A percentile compares a stretch with the other conserved stretches of the same genome.
Evolutionary conservation across 2,329 filamentous ascomycete species (phyloP).

Genomic region (Alternaria solani): DNA sequence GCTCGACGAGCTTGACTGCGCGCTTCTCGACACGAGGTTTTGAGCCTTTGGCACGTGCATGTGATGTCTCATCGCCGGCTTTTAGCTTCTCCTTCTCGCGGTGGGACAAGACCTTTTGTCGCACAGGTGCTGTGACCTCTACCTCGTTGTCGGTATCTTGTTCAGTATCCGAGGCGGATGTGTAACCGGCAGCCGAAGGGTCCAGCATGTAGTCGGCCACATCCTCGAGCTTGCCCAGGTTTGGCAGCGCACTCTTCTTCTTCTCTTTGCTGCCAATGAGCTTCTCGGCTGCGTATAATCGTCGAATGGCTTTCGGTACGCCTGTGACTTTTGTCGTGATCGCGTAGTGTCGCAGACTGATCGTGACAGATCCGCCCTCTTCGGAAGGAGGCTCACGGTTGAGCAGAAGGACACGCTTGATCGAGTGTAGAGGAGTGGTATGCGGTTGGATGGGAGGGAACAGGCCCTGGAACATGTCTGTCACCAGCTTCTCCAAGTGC

Average conservation of each 20-base stretch:
- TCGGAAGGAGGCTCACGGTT: constrained; percentile 72
- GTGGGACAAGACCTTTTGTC: constrained; percentile 68
- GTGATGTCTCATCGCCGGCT: constrained; percentile 51
- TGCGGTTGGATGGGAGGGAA: constrained; percentile 97
- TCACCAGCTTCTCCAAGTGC: constrained; percentile 91
- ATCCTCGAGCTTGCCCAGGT: constrained; percentile 88
- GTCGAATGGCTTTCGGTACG: constrained; percentile 81
- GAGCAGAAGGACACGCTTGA: constrained; percentile 86
- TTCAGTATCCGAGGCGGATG: constrained; percentile 92
- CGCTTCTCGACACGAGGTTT: constrained; percentile 74
- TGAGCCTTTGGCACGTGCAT: constrained; percentile 46
- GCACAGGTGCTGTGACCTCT: constrained; percentile 72
- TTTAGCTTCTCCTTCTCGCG: constrained; percentile 56
- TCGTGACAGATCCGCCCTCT: constrained; percentile 69
- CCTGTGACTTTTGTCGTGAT: constrained; percentile 90
- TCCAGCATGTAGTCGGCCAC: constrained; percentile 95
- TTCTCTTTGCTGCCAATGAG: constrained; percentile 64
- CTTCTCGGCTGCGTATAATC: constrained; percentile 86
- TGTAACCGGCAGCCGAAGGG: constrained; percentile 78
- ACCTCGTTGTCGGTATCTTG: constrained; percentile 95
- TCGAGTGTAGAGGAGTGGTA: constrained; percentile 86
- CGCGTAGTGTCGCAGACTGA: constrained; percentile 92
- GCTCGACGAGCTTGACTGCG: constrained; percentile 88
- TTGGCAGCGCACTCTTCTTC: constrained; percentile 77
- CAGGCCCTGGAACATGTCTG: constrained; percentile 93